Evolutionary conservation across 2,329 filamentous ascomycete species (phyloP).

Genomic region (Pseudocercospora cruenta): DNA sequence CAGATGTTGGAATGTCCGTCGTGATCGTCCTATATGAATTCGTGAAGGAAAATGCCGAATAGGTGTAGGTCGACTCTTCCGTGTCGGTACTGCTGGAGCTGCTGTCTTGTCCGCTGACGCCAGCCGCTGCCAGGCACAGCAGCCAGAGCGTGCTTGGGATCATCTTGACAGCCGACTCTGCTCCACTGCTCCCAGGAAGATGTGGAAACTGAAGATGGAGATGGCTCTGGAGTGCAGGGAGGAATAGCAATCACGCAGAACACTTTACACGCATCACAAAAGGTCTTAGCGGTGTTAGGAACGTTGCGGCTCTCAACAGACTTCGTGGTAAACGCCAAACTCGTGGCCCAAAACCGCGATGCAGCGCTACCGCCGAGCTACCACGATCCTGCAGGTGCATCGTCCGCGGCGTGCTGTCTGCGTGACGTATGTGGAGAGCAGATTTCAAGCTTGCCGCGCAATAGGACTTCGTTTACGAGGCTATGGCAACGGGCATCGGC

Average conservation of each 20-base stretch:
- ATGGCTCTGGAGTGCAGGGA: not conserved
- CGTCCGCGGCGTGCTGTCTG: not conserved
- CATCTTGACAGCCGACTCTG: conserved; percentile 29
- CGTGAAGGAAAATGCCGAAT: conserved; percentile 31
- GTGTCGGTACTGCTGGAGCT: conserved; percentile 19
- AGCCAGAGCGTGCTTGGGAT: conserved; percentile 36
- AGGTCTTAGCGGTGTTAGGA: not conserved
- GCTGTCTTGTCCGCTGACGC: conserved; percentile 35
- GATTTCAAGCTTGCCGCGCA: conserved; percentile 4
- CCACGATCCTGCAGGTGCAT: conserved; percentile 5
- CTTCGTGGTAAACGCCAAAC: conserved; percentile 11
- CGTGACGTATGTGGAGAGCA: conserved; percentile 12
- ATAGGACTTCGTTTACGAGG: not conserved
- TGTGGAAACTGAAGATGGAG: not conserved
- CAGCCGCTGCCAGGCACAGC: conserved; percentile 40
- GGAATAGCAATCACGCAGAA: not conserved
- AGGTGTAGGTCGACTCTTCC: not conserved
- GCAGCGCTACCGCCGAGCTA: conserved; percentile 9
- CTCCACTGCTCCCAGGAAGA: not conserved
- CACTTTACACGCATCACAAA: not conserved
- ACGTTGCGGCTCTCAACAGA: conserved; percentile 14
- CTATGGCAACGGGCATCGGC: conserved; percentile 1
- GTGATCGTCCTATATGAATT: conserved; percentile 32
- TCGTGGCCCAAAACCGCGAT: not conserved
- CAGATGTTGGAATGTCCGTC: conserved; percentile 25